Percentiles rank a stretch among this genome's conserved stretches.
These are phyloP conservation scores for Flaveria robusta DNA, from an alignment of 129 eudicot species.

Conservation along the genomic window DNA sequence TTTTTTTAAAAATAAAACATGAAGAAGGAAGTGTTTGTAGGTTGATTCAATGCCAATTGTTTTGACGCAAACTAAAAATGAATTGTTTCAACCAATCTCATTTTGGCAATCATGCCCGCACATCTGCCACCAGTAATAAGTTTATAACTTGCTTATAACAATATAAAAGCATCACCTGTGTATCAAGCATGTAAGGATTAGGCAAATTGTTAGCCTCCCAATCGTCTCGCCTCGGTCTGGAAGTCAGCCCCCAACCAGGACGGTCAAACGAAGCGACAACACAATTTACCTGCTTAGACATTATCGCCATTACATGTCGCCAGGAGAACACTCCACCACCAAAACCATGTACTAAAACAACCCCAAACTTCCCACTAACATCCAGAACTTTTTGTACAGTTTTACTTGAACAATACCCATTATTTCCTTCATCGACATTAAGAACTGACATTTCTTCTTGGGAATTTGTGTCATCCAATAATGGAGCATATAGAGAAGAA, in stretches of 20 bases:
- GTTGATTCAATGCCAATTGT: background rate
- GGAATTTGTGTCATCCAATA: constrained; percentile 57
- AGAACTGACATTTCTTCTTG: constrained; percentile 64
- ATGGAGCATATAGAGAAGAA: constrained; percentile 69
- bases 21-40: background rate
- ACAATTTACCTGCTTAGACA: constrained; percentile 79
- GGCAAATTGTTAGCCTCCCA: constrained; percentile 88
- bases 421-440: constrained; percentile 50
- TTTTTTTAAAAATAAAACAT: background rate
- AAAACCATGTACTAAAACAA: constrained; percentile 94
- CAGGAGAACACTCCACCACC: constrained; percentile 98
- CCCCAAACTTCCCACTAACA: constrained; percentile 63
- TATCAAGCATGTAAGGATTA: constrained; percentile 96
- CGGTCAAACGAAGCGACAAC: constrained; percentile 87
- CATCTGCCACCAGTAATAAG: constrained; percentile 3
- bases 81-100: background rate
- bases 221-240: constrained; percentile 70
- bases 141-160: background rate
- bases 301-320: constrained; percentile 82
- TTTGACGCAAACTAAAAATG: background rate
- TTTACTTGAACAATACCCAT: constrained; percentile 42
- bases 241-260: constrained; percentile 99
- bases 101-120: background rate
- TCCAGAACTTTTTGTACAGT: constrained; percentile 47
- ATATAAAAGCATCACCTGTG: constrained; percentile 58